Percentiles rank a stretch among this genome's conserved stretches.
Evolutionary conservation across 2,329 filamentous ascomycete genomes (phyloP).

Genomic region (Mollisiaceae sp.): DNA sequence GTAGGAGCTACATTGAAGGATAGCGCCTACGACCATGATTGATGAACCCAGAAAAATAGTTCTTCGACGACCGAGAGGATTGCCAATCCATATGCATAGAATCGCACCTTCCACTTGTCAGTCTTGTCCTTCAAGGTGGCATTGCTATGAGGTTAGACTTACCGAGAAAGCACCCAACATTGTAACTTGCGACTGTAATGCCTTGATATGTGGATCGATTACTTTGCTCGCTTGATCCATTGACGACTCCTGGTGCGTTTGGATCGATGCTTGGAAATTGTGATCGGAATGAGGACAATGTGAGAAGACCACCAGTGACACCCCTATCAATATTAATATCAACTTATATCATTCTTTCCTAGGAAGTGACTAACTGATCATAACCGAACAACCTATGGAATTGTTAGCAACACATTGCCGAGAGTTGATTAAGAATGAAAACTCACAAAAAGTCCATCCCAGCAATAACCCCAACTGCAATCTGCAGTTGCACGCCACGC

Average conservation of each 20-base stretch:
- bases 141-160: neutral
- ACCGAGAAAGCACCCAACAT: slow-evolving; percentile 2
- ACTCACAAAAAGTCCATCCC: slow-evolving; percentile 5
- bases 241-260: neutral
- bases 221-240: neutral
- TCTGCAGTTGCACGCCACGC: neutral
- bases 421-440: neutral
- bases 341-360: neutral
- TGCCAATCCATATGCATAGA: neutral
- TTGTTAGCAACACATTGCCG: neutral
- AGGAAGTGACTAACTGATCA: neutral
- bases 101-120: neutral
- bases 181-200: slow-evolving; percentile 5
- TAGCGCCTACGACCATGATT: neutral
- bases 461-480: slow-evolving; percentile 7
- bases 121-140: neutral
- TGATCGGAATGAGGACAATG: neutral
- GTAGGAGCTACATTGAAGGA: neutral
- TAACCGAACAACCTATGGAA: neutral
- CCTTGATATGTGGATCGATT: slow-evolving; percentile 1
- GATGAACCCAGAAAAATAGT: neutral
- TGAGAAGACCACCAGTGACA: slow-evolving; percentile 1
- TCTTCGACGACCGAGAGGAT: neutral
- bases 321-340: neutral
- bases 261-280: slow-evolving; percentile 2